Percentiles rank a stretch among this genome's conserved stretches.
Conservation (phyloP, 2,329 filamentous ascomycete genomes). For the Ophiostoma angusticollis region DNA sequence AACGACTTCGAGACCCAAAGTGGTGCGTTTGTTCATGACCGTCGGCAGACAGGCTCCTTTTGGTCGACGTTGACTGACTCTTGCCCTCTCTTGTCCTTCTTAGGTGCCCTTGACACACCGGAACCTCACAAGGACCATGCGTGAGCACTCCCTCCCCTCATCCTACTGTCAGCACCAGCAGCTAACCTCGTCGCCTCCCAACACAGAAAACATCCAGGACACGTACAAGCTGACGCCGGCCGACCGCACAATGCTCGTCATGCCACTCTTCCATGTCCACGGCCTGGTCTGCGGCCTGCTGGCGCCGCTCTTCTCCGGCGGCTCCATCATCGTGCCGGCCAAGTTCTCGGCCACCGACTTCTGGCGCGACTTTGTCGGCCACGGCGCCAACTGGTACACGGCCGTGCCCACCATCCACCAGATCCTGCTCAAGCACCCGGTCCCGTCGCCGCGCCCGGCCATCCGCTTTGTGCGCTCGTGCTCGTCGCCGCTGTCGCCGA, state of each 20-base stretch:
- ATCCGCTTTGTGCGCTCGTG: slow-evolving; percentile 85
- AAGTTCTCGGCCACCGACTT: slow-evolving; percentile 76
- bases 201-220: slow-evolving; percentile 56
- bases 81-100: background rate
- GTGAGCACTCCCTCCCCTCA: slow-evolving; percentile 24
- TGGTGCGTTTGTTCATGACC: too few species aligned
- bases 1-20: slow-evolving; percentile 75
- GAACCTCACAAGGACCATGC: slow-evolving; percentile 72
- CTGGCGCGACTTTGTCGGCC: slow-evolving; percentile 61
- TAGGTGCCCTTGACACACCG: slow-evolving; percentile 65
- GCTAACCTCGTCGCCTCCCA: too few species aligned
- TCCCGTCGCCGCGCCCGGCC: slow-evolving; percentile 52
- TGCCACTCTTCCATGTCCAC: slow-evolving; percentile 86
- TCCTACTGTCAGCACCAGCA: background rate
- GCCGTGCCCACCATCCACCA: slow-evolving; percentile 90
- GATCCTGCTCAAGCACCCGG: slow-evolving; percentile 63
- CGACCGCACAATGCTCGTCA: slow-evolving; percentile 75
- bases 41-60: too few species aligned
- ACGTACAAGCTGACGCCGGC: slow-evolving; percentile 60
- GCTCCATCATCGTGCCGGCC: slow-evolving; percentile 64
- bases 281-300: slow-evolving; percentile 76
- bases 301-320: slow-evolving; percentile 60
- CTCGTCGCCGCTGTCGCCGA: slow-evolving; percentile 71
- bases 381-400: slow-evolving; percentile 82
- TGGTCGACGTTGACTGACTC: background rate